Evolutionary conservation across 1,139 yeast genomes (phyloP), one percentile per base, ranked within the genome.

Genomic region (Zygosaccharomyces sapae): DNA sequence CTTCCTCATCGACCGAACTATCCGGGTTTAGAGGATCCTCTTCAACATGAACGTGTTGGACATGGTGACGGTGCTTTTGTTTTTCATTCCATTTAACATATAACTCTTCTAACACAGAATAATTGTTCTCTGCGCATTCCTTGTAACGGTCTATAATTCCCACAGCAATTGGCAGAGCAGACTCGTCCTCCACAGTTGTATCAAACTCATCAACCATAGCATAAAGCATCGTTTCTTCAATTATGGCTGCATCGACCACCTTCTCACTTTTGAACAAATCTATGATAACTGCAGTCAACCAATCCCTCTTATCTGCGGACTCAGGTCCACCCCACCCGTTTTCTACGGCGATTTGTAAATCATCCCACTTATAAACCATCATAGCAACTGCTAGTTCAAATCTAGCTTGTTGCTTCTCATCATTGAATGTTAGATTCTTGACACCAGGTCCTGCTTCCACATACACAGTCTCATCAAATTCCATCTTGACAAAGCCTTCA

Each of bases 201-300:
- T 87, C 96, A 62, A 92, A 92, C 66, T 92, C 99, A 68, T 92
- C 98, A 54, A 83, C 80, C 96, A 92, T 87, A 35, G 95, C 94
- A 61, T 86, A 86, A 43, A 86, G 70, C 51, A 92, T 70, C 7
- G 96, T 80, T 64, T 86, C 96, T 67, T 92, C 97, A 24, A 92
- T 78, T 53, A 85, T 77, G 46, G 80, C 83, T 5, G 84, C 73
- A 60, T 89, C 97, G 6, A 90, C 86, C 8, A 74, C 69, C 45
- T 70, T 75, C 45, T 76, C 83, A 16, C 69, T 66, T 42, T 75
- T 77, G 62, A 90, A 92, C 47, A 89, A 72, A 37, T 89, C 97
- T 39, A 88, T 79, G 2, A 90, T 79, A 16, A 86, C 73, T 4
- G 89, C 95, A 3, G 89, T 81, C 52, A 90, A 76, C 98, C 98